Conservation (phyloP, 164 flowering plant species). For the Nelumbo lutea region DNA sequence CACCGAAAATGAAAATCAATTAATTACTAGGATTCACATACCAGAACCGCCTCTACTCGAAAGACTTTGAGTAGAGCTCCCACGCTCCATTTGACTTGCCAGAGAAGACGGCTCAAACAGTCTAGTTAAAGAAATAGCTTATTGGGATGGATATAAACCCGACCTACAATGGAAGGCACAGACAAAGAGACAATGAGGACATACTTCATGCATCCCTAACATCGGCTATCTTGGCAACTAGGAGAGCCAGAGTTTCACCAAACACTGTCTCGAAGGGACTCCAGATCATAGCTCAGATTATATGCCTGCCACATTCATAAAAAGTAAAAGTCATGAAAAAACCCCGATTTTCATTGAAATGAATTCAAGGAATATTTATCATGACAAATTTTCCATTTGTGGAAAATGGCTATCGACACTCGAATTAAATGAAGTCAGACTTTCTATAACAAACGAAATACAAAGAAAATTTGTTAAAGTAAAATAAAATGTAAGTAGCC, state of each 20-base stretch:
- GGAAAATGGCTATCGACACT: no score
- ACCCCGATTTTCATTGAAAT: background rate
- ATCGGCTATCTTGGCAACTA: background rate
- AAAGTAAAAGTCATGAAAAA: background rate
- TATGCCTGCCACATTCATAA: constrained; percentile 12
- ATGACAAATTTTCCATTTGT: no score
- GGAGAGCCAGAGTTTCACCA: background rate
- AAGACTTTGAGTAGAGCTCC: constrained; percentile 38
- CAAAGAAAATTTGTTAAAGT: no score
- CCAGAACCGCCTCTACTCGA: constrained; percentile 52
- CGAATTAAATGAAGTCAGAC: no score
- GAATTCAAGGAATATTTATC: constrained; percentile 3
- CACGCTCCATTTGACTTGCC: constrained; percentile 48
- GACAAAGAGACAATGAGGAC: constrained; percentile 6
- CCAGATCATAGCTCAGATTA: constrained; percentile 3
- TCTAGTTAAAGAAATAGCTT: background rate
- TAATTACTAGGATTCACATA: constrained; percentile 12
- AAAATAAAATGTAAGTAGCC: no score
- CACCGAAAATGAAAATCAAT: no score
- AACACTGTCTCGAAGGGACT: background rate
- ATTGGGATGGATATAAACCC: constrained; percentile 2
- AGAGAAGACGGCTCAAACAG: constrained; percentile 31
- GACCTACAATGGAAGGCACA: constrained; percentile 2
- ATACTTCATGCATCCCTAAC: background rate
- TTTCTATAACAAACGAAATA: no score